Evolutionary conservation across 495 filamentous ascomycete species (phyloP).

Genomic region (Amphirosellinia nigrospora): DNA sequence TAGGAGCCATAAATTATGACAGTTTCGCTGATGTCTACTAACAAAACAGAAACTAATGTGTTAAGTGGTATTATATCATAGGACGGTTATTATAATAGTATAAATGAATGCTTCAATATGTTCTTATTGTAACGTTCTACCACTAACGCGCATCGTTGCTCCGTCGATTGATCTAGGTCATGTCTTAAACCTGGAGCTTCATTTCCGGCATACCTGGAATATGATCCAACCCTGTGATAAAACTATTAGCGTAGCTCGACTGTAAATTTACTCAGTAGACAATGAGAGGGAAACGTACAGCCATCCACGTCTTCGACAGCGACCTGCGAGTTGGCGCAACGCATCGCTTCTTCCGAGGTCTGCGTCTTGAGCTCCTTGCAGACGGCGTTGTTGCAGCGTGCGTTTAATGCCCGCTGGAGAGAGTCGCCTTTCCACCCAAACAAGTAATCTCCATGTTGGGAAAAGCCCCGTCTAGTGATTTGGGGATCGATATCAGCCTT

Average conservation of each 20-base stretch:
- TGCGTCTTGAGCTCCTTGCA: slow-evolving; percentile 44
- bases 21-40: too few relatives aligned
- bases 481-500: not conserved
- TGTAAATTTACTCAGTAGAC: not conserved
- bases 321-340: slow-evolving; percentile 44
- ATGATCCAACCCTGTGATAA: not conserved
- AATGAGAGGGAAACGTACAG: slow-evolving; percentile 33
- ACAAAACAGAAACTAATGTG: too few relatives aligned
- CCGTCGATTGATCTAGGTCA: not conserved
- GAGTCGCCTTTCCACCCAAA: slow-evolving; percentile 44
- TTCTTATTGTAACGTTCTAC: not conserved
- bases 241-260: not conserved
- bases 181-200: not conserved
- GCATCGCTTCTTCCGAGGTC: slow-evolving; percentile 40
- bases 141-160: not conserved
- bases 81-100: not conserved
- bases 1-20: too few relatives aligned
- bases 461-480: slow-evolving; percentile 34
- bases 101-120: not conserved
- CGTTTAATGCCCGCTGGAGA: slow-evolving; percentile 45
- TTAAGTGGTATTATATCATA: too few relatives aligned
- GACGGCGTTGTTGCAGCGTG: slow-evolving; percentile 40
- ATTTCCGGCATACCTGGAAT: slow-evolving; percentile 19
- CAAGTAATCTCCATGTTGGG: slow-evolving; percentile 47
- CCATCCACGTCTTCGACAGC: slow-evolving; percentile 44